Evolutionary conservation across 495 filamentous ascomycete species (phyloP).

Genomic region (Penicillium goetzii): DNA sequence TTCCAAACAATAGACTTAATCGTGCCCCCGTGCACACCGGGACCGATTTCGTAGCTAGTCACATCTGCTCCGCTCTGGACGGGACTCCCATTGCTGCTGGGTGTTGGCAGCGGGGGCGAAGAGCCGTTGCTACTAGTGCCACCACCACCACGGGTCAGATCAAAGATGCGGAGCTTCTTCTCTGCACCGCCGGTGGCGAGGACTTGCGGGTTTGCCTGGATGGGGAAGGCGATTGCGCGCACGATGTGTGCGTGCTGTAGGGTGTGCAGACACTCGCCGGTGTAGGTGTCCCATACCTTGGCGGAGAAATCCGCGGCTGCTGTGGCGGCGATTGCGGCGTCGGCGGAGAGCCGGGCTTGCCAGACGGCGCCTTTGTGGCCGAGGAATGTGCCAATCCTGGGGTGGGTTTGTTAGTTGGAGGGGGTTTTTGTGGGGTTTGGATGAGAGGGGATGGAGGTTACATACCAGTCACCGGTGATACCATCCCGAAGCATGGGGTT

Average conservation of each 20-base stretch:
- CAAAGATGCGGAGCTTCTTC: constrained; percentile 95
- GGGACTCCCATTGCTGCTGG: constrained; percentile 25
- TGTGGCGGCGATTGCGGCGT: constrained; percentile 86
- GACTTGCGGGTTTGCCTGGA: constrained; percentile 69
- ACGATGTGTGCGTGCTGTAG: constrained; percentile 94
- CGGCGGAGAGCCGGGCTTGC: constrained; percentile 87
- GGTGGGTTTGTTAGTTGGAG: constrained; percentile 7
- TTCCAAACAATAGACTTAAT: constrained; percentile 97
- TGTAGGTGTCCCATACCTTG: constrained; percentile 96
- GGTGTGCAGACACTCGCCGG: constrained; percentile 85
- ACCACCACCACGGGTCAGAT: constrained; percentile 58
- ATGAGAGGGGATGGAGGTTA: not conserved
- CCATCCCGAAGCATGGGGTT: constrained; percentile 99
- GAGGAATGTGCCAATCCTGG: constrained; percentile 94
- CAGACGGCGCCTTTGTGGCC: constrained; percentile 98
- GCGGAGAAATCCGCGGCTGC: constrained; percentile 96
- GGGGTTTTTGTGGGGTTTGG: constrained; percentile 4
- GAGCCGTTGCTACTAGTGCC: constrained; percentile 42
- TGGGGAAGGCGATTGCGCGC: constrained; percentile 86
- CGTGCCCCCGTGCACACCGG: constrained; percentile 76
- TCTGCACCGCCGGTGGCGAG: constrained; percentile 93
- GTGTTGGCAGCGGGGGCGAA: constrained; percentile 39
- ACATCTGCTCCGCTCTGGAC: constrained; percentile 42
- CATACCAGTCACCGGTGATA: constrained; percentile 89
- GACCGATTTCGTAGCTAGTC: constrained; percentile 81